Evolutionary conservation across 139 green algal species (phyloP).

Genomic region (Trebouxia sp.): DNA sequence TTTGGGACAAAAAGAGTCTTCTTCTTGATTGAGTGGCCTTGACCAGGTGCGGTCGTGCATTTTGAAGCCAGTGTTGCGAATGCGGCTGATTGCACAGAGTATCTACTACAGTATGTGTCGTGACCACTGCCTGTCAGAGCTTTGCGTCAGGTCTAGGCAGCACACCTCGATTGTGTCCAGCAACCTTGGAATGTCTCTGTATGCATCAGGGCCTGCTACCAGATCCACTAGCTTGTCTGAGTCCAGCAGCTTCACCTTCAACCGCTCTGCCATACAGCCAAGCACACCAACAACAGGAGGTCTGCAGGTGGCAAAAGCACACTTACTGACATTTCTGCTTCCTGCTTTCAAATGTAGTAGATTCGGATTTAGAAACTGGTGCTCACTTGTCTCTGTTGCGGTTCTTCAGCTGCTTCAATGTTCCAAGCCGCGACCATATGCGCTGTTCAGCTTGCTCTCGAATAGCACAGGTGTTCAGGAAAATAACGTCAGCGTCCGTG

Average conservation of each 20-base stretch:
- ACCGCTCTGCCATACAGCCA: conserved; percentile 93
- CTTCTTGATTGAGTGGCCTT: too few species aligned
- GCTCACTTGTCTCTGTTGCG: conserved; percentile 1
- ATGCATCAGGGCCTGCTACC: conserved; percentile 88
- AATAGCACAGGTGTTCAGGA: conserved; percentile 96
- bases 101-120: too few species aligned
- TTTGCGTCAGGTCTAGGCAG: too few species aligned
- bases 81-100: too few species aligned
- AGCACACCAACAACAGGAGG: conserved; percentile 78
- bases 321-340: too few species aligned
- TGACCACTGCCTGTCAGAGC: too few species aligned
- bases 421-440: background rate
- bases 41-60: too few species aligned
- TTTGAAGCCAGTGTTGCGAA: too few species aligned
- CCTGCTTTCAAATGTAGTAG: too few species aligned
- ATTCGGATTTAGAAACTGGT: background rate
- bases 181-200: conserved; percentile 84
- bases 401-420: background rate
- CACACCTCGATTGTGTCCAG: conserved; percentile 66
- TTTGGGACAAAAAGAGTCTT: too few species aligned
- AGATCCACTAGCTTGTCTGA: conserved; percentile 79
- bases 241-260: conserved; percentile 80
- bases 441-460: conserved; percentile 77
- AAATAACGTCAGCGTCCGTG: conserved; percentile 64
- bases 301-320: conserved; percentile 9